Conservation (phyloP, 192 early-diverging fungal genomes). For the Coemansia sp. region DNA sequence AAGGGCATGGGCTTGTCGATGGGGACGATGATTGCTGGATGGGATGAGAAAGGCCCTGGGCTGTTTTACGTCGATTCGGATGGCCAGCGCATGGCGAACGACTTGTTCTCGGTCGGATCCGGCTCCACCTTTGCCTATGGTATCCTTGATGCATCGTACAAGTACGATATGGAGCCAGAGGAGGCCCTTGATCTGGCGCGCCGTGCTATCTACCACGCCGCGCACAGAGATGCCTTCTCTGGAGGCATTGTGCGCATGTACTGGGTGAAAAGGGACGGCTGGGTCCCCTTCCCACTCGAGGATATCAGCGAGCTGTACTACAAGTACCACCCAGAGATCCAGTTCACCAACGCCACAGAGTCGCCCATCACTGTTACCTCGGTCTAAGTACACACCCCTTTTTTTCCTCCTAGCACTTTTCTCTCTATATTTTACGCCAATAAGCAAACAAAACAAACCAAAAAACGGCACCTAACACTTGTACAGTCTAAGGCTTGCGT, state of each 20-base stretch:
- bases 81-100: slow-evolving; percentile 81
- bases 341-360: slow-evolving; percentile 37
- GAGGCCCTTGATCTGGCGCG: slow-evolving; percentile 92
- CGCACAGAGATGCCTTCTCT: slow-evolving; percentile 90
- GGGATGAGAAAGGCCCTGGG: slow-evolving; percentile 90
- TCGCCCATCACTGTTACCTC: slow-evolving; percentile 30
- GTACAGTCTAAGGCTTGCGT: background rate
- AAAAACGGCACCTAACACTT: background rate
- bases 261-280: slow-evolving; percentile 89
- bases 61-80: slow-evolving; percentile 98
- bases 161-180: slow-evolving; percentile 73
- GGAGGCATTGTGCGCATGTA: slow-evolving; percentile 91
- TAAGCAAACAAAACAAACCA: background rate
- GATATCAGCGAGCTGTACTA: slow-evolving; percentile 89
- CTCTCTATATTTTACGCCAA: slow-evolving; percentile 11
- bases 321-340: slow-evolving; percentile 58
- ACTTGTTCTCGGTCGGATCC: slow-evolving; percentile 96
- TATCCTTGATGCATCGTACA: slow-evolving; percentile 90
- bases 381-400: background rate
- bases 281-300: slow-evolving; percentile 80
- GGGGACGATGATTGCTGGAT: slow-evolving; percentile 99
- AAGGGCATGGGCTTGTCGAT: slow-evolving; percentile 99
- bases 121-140: slow-evolving; percentile 99
- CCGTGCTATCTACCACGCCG: slow-evolving; percentile 94
- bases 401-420: background rate